Conservation (phyloP, 208 protist species). For the Trypanosoma cruzi region DNA sequence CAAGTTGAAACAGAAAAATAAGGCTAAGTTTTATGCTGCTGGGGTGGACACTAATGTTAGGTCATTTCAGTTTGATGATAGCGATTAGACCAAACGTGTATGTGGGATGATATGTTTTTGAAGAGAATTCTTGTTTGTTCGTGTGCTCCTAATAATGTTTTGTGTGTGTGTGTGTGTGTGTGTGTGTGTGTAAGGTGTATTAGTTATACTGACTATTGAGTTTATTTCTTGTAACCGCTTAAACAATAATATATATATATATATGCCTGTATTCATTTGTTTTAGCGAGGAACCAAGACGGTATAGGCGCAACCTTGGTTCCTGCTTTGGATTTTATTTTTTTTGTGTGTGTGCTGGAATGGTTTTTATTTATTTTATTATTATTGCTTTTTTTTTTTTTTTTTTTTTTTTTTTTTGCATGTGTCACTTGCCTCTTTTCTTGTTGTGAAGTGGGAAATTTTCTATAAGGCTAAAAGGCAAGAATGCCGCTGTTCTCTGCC, state of each 20-base stretch:
- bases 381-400: not conserved
- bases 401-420: slow-evolving; percentile 1
- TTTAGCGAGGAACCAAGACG: too few species aligned
- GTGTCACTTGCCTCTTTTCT: not conserved
- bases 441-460: not conserved
- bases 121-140: not conserved
- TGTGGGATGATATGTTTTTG: not conserved
- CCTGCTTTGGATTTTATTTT: too few species aligned
- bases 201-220: not conserved
- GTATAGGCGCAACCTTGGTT: too few species aligned
- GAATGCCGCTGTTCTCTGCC: not conserved
- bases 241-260: too few species aligned
- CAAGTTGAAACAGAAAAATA: slow-evolving; percentile 93
- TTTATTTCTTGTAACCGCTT: not conserved
- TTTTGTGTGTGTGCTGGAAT: not conserved
- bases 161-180: not conserved
- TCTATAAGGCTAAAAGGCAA: not conserved
- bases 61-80: slow-evolving; percentile 85
- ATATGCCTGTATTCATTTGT: too few species aligned
- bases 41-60: slow-evolving; percentile 75
- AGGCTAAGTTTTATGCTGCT: slow-evolving; percentile 83
- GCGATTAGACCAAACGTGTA: slow-evolving; percentile 39
- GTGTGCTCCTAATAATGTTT: not conserved
- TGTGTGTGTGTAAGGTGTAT: not conserved
- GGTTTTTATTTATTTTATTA: not conserved